phyloP scores from a whole-genome alignment of 2,329 filamentous ascomycete species.

The Cladophialophora chaetospira region DNA sequence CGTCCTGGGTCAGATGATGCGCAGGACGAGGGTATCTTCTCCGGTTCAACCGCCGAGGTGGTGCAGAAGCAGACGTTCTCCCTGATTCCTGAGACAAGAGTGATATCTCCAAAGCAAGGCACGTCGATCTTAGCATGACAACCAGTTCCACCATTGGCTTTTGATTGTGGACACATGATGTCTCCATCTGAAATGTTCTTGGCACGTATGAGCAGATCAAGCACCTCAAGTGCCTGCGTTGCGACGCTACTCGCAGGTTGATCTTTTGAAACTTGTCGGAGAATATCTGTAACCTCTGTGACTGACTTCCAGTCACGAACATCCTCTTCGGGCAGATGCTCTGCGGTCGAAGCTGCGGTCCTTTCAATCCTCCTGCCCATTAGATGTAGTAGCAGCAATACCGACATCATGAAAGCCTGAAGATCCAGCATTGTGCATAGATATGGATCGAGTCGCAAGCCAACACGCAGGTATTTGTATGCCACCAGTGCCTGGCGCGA shows the following conservation, averaged over 20 bases:
- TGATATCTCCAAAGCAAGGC: constrained; percentile 11
- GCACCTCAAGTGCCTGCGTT: neutral
- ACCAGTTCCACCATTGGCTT: neutral
- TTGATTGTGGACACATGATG: neutral
- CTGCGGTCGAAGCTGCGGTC: no score
- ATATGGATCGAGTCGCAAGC: constrained; percentile 3
- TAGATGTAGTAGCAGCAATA: constrained; percentile 3
- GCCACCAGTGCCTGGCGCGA: constrained; percentile 1
- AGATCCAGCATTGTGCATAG: constrained; percentile 9
- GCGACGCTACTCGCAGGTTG: neutral
- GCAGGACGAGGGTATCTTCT: neutral
- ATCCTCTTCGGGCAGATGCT: no score
- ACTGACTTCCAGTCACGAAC: neutral
- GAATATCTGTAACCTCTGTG: neutral
- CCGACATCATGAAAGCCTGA: constrained; percentile 6
- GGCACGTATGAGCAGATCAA: neutral
- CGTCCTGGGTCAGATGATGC: neutral
- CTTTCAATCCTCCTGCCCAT: no score
- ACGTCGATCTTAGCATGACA: neutral
- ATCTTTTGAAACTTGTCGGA: neutral
- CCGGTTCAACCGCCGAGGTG: neutral
- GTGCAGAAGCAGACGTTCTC: neutral
- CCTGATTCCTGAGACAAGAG: neutral
- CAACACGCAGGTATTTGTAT: constrained; percentile 6
- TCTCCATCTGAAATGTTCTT: neutral